These are phyloP conservation scores for Citrus sinensis DNA, from an alignment of 345 rosid genomes.

Conservation along the genomic window DVS_A1.0 CM039169.1:9839501-9840000, in stretches of 20 bases:
- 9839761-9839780: background rate
- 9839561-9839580: constrained; percentile 76
- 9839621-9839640: constrained; percentile 45
- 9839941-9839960: too few relatives aligned
- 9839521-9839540: background rate
- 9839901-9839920: background rate
- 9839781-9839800: constrained; percentile 58
- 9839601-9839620: constrained; percentile 71
- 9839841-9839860: constrained; percentile 33
- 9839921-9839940: too few relatives aligned
- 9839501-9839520: too few relatives aligned
- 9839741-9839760: background rate
- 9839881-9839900: constrained; percentile 23
- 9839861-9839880: constrained; percentile 64
- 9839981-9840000: too few relatives aligned
- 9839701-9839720: constrained; percentile 32
- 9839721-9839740: background rate
- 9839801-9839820: constrained; percentile 53
- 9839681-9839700: constrained; percentile 30
- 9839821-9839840: constrained; percentile 49
- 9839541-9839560: constrained; percentile 36
- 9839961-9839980: too few relatives aligned
- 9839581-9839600: constrained; percentile 73
- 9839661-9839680: constrained; percentile 33
- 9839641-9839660: constrained; percentile 45